Evolutionary conservation across 305 asterid genomes (phyloP).

Genomic region (Fraxinus dipetala): DNA sequence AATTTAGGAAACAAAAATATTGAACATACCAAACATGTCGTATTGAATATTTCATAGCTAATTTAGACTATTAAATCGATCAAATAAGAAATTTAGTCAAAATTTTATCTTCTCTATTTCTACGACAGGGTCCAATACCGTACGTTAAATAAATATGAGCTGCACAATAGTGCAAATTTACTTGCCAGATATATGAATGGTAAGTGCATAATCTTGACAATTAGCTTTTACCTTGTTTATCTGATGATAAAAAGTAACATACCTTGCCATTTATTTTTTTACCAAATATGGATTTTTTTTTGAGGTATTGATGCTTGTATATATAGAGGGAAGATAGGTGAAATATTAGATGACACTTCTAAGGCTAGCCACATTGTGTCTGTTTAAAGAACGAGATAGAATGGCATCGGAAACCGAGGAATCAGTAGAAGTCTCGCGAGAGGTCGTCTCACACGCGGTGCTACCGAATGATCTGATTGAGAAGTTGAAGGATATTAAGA

Average conservation of each 20-base stretch:
- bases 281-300: not conserved
- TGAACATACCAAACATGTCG: not conserved
- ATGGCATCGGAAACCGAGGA: not conserved
- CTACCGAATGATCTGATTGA: not conserved
- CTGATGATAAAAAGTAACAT: not conserved
- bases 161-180: not conserved
- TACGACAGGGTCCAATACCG: not conserved
- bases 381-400: not conserved
- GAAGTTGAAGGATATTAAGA: slow-evolving; percentile 10
- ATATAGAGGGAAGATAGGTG: not conserved
- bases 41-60: not conserved
- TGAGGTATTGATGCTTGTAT: not conserved
- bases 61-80: not conserved
- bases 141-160: not conserved
- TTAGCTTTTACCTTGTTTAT: not conserved
- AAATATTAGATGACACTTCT: not conserved
- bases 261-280: not conserved
- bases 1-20: not conserved
- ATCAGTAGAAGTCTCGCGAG: not conserved
- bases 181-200: not conserved
- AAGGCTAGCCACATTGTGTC: not conserved
- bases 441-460: not conserved
- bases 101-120: not conserved
- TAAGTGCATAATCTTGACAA: not conserved
- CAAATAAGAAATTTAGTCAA: not conserved